Evolutionary conservation across 108 stramenopile genomes (phyloP).

Genomic region (Nitzschia sp.): DNA sequence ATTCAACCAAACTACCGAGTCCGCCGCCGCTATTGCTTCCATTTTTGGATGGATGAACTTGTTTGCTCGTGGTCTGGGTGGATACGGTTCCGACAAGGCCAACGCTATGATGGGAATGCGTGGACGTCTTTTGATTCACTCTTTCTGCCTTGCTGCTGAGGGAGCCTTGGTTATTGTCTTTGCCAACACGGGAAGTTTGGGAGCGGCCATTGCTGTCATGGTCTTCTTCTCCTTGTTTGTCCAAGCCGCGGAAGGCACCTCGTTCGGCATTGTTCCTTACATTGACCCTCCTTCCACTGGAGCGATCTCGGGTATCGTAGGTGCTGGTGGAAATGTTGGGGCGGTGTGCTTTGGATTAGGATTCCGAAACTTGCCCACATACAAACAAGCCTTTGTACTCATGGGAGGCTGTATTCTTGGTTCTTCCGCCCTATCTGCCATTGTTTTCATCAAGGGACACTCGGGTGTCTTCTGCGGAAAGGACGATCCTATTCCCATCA

Average conservation of each 20-base stretch:
- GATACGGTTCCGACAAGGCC: conserved; percentile 43
- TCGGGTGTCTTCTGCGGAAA: conserved; percentile 39
- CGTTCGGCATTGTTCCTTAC: too few species aligned
- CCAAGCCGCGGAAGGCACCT: conserved; percentile 66
- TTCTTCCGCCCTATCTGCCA: conserved; percentile 35
- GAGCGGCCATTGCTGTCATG: conserved; percentile 41
- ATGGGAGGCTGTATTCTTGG: conserved; percentile 33
- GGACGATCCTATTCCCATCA: not conserved
- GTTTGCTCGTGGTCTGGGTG: conserved; percentile 56
- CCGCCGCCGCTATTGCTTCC: conserved; percentile 59
- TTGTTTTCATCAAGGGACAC: conserved; percentile 59
- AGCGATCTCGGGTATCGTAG: too few species aligned
- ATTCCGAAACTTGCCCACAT: conserved; percentile 24
- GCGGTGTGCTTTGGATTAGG: conserved; percentile 39
- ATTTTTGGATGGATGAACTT: conserved; percentile 61
- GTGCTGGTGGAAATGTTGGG: conserved; percentile 47
- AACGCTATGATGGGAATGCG: conserved; percentile 49
- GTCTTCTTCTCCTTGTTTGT: conserved; percentile 60
- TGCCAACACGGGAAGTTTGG: conserved; percentile 35
- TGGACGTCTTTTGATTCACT: conserved; percentile 42
- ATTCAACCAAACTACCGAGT: conserved; percentile 55
- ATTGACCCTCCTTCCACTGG: conserved; percentile 59
- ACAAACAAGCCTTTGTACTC: conserved; percentile 25
- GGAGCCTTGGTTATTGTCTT: conserved; percentile 52
- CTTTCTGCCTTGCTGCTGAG: conserved; percentile 39